A percentile compares a stretch with the other conserved stretches of the same genome.
Evolutionary conservation across 2,329 filamentous ascomycete species (phyloP).

Genomic region (Fusarium caatingaense): DNA sequence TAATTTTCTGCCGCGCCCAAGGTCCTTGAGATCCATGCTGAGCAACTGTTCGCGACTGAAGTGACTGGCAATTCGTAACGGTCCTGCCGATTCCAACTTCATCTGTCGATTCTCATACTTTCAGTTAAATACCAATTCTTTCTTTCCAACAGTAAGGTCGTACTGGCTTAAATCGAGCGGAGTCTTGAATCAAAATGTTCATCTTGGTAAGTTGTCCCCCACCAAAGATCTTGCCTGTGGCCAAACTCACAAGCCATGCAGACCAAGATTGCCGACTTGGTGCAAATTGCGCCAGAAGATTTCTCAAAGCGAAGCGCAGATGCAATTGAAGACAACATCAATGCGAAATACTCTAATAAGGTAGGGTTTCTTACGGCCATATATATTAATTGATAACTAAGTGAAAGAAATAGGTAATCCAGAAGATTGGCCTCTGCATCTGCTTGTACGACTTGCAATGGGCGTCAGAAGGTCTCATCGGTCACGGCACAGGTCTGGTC

Average conservation of each 20-base stretch:
- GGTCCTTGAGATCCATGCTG: constrained; percentile 14
- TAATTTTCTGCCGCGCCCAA: constrained; percentile 43
- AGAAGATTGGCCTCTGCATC: constrained; percentile 93
- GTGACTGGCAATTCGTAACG: background rate
- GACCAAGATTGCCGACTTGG: constrained; percentile 94
- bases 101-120: constrained; percentile 4
- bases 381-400: constrained; percentile 1
- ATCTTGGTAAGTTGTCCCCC: constrained; percentile 56
- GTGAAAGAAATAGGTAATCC: constrained; percentile 72
- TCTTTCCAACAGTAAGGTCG: background rate
- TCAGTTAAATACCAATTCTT: background rate
- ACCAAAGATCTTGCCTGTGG: constrained; percentile 11
- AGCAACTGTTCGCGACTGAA: constrained; percentile 10
- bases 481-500: constrained; percentile 89
- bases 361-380: constrained; percentile 53
- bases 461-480: constrained; percentile 92
- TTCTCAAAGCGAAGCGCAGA: constrained; percentile 85
- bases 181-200: constrained; percentile 56
- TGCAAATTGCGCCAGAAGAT: constrained; percentile 90
- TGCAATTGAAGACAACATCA: constrained; percentile 96
- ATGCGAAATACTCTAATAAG: constrained; percentile 96
- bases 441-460: constrained; percentile 92
- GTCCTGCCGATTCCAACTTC: background rate
- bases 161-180: too few relatives aligned
- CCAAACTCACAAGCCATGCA: constrained; percentile 52